Evolutionary conservation across 2,329 filamentous ascomycete species (phyloP), one percentile per base, ranked within the genome.

Genomic region (Fusarium zealandicum): DNA sequence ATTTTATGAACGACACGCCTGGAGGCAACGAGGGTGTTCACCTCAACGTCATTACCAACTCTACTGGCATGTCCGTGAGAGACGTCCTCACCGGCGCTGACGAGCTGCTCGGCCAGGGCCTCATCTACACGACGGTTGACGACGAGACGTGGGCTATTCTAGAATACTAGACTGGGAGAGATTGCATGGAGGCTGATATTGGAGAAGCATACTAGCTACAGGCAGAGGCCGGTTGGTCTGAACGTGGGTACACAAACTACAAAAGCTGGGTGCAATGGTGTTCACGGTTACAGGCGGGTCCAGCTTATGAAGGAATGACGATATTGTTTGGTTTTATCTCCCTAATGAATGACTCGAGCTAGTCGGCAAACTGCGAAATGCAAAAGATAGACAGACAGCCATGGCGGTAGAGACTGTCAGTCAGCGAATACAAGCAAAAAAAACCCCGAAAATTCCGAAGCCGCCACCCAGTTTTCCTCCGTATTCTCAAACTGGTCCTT

Each of bases 111-210:
- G 80, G 80, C 2, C 76, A 84, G 49, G 91, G 92, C 25, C 71
- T 91, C 65, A 90, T 96, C 61, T 99, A 92, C 76, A 91, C 92
- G 22, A 99, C 96, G 9, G 83, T 96, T 6, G 92, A 98, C 75
- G 93, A 98, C 69, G 83, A 90, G 74, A 98, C 93, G 1, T 98
- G 90, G 88, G 91, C 92, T 36, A 79, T 96, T 59, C 78, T 97
- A 56, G 90, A 96, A 54, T 84, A 81, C 59, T 87, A 72, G 61
- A 41, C 25, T 40, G 12, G 9, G 22, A 25, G 22, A n/a, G 27
- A 6, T 38, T 14, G 36, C 18, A 32, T 30, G 30, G 28, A 12
- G 22, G 11, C 11, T 12, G 17, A 13, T 31, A 9, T 14, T 8
- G n/a, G 16, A 22, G 16, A 22, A 27, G 33, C 13, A 17, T 12